Evolutionary conservation across 2,329 filamentous ascomycete species (phyloP), one percentile per base, ranked within the genome.

Genomic region (Ceratocystis papillata): DNA sequence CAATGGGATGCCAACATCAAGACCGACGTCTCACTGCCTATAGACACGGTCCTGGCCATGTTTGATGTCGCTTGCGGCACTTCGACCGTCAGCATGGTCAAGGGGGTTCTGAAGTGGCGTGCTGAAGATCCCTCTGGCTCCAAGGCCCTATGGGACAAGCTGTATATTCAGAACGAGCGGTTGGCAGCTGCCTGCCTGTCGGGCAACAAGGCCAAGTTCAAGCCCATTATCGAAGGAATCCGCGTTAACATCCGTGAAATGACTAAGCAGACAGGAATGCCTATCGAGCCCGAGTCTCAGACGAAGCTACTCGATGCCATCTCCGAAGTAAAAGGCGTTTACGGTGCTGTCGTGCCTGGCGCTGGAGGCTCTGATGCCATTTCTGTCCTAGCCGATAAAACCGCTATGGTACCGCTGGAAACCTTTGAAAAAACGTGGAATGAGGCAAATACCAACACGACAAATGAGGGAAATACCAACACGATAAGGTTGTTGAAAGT

Each of bases 51-150:
- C 28, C 79, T 97, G 70, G 83, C 95, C 68, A 94, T 99, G 87
- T 96, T 91, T 73, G 94, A 99, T 73, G 94, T 99, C 5, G 90
- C 95, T 74, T 96, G 92, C 73, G 94, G 94, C 41, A 93, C 87
- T 62, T 84, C 96, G 78, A 97, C 93, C 6, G 92, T 96, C 0
- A 84, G 90, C 15, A 97, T 99, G 94, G 94, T 96, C 46, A 96
- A 93, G 77, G 84, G 89, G 73, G 89, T 99, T 15, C 80, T 97
- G 2, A 82, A 83, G 41, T 99, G 94, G 94, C 81, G 88, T 63
- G 82, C 83, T 62, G 76, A 81, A 61, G 84, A 90, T 22, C 77
- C 80, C 0, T 80, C 80, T 2, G 82, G 80, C n/a, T 86, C 91
- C 1, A 83, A 84, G 69, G 72, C 75, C 68, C 79, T 96, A 20